Evolutionary conservation across 306 rosid genomes (phyloP), one percentile per base, ranked within the genome.

Genomic region (Sindora glabra): DNA sequence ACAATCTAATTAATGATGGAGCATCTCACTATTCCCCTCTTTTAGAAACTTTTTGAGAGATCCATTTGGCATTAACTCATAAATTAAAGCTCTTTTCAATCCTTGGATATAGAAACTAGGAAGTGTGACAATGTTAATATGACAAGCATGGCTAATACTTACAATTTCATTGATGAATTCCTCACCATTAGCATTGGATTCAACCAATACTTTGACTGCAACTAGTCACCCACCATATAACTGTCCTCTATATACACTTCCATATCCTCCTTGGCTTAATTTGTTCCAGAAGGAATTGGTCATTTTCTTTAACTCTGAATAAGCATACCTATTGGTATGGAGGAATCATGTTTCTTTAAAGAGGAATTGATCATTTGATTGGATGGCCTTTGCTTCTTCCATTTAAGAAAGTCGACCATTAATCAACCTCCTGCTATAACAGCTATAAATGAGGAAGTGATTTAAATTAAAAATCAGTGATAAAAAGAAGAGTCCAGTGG

Each of bases 131-230:
- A 56, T 5, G 15, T 62, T 64, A 14, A 70, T 73, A 58, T 65
- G 80, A 1, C 69, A 70, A 11, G 80, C 56, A 38, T 8, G 24
- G 14, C 76, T 53, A 2, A 68, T 63, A 25, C 66, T 56, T 17
- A 62, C 73, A 6, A 72, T 73, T n/a, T 68, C 82, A 0, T 72
- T 78, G 45, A 73, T 36, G 32, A 78, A 78, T 3, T 77, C 79
- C 7, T 63, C 75, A 0, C 71, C 56, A 24, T 54, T 30, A 0
- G 65, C 77, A 23, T 44, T 63, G 2, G 32, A 27, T 12, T 54
- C 46, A 19, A 10, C 64, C 15, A 72, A 36, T 14, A 77, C 10
- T 56, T 72, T 77, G 27, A 72, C 75, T 0, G 82, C 82, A 26
- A 72, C 49, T 4, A 44, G 51, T n/a, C 16, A 0, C 0, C 56